A percentile compares a stretch with the other conserved stretches of the same genome.
These are phyloP conservation scores for Millerago galiae DNA, from an alignment of 805 yeast genomes.

Conservation along the genomic window DNA sequence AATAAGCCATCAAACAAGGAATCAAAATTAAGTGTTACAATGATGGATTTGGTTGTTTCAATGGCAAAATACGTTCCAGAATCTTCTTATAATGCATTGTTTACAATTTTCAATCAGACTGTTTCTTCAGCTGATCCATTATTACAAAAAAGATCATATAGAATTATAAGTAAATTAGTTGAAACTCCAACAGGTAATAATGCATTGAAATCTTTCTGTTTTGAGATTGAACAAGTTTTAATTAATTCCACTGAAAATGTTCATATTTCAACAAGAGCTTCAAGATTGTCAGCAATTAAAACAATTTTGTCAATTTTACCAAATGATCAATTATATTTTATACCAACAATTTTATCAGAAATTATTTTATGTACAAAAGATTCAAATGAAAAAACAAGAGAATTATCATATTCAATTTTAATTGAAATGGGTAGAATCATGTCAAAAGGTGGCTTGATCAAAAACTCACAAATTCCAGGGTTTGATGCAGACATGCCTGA, in stretches of 20 bases:
- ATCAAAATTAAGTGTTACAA: constrained; percentile 59
- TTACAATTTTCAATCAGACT: constrained; percentile 70
- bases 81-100: constrained; percentile 62
- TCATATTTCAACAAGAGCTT: constrained; percentile 69
- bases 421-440: constrained; percentile 77
- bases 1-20: constrained; percentile 18
- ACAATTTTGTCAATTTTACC: constrained; percentile 61
- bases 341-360: constrained; percentile 81
- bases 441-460: constrained; percentile 58
- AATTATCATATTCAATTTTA: constrained; percentile 66
- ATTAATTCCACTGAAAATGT: constrained; percentile 51
- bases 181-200: constrained; percentile 61
- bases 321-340: constrained; percentile 56
- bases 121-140: constrained; percentile 53
- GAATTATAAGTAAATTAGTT: constrained; percentile 63
- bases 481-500: constrained; percentile 58
- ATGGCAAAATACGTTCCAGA: constrained; percentile 81
- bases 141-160: constrained; percentile 84
- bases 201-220: constrained; percentile 46
- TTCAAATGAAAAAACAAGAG: constrained; percentile 86
- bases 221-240: constrained; percentile 54
- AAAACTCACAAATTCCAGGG: constrained; percentile 60
- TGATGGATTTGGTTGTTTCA: constrained; percentile 86
- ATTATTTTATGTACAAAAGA: constrained; percentile 88
- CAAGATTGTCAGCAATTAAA: constrained; percentile 66